Evolutionary conservation across 441 rosid species (phyloP).

Genomic region (California macrophylla): DNA sequence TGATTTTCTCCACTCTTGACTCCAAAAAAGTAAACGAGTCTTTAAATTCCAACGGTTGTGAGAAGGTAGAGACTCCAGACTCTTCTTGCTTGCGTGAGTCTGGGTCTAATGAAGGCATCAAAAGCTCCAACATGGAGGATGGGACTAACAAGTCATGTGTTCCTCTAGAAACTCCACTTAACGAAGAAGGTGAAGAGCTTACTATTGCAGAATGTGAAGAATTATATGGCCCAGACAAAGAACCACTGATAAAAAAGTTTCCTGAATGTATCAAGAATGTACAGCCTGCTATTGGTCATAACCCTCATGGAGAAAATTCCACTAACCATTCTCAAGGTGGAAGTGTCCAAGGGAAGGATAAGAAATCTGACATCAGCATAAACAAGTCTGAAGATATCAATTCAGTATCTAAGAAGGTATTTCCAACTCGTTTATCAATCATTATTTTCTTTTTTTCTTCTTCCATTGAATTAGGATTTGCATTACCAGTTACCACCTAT

Average conservation of each 20-base stretch:
- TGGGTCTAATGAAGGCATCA: slow-evolving; percentile 14
- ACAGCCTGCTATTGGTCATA: slow-evolving; percentile 21
- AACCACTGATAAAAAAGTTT: slow-evolving; percentile 44
- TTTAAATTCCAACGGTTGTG: slow-evolving; percentile 26
- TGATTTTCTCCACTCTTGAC: slow-evolving; percentile 52
- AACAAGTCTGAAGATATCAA: slow-evolving; percentile 23
- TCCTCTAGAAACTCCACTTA: slow-evolving; percentile 23
- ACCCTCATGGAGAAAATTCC: slow-evolving; percentile 28
- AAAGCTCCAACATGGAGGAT: slow-evolving; percentile 22
- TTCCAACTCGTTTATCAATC: background rate
- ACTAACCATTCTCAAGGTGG: slow-evolving; percentile 29
- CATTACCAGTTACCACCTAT: background rate
- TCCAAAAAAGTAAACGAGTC: slow-evolving; percentile 31
- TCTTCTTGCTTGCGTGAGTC: slow-evolving; percentile 16
- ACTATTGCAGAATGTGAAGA: slow-evolving; percentile 79
- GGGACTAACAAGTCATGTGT: slow-evolving; percentile 18
- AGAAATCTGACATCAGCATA: slow-evolving; percentile 23
- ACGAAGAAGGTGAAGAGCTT: slow-evolving; percentile 45
- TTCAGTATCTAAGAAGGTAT: slow-evolving; percentile 62
- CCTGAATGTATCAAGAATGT: slow-evolving; percentile 25
- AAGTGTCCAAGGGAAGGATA: slow-evolving; percentile 30
- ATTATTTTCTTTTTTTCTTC: background rate
- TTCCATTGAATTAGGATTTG: slow-evolving; percentile 1
- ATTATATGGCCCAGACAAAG: slow-evolving; percentile 78
- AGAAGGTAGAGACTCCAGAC: slow-evolving; percentile 24